A percentile compares a stretch with the other conserved stretches of the same genome.
Conservation (phyloP, 371 early-diverging fungal genomes). For the Mortierella sp. region DNA sequence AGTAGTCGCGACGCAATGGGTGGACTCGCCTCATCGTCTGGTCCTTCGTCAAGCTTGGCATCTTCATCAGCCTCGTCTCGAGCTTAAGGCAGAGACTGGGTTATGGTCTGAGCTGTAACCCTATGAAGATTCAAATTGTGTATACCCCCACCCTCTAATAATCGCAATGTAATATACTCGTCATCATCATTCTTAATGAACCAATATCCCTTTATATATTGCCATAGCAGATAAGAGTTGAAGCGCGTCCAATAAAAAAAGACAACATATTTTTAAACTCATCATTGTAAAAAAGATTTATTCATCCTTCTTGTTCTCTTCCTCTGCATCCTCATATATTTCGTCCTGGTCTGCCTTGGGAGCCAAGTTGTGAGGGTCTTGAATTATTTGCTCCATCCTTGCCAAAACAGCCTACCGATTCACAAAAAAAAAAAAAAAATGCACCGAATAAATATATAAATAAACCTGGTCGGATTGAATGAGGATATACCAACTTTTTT, state of each 20-base stretch:
- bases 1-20: neutral
- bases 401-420: slow-evolving; percentile 32
- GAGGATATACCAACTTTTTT: neutral
- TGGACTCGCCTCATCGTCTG: neutral
- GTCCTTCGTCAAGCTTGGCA: neutral
- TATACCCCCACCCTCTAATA: neutral
- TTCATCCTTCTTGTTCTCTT: slow-evolving; percentile 17
- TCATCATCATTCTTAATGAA: neutral
- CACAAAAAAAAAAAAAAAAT: neutral
- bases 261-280: too few relatives aligned
- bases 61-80: neutral
- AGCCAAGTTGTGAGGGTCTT: slow-evolving; percentile 31
- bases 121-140: neutral
- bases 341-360: slow-evolving; percentile 25
- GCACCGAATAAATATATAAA: neutral
- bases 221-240: too few relatives aligned
- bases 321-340: slow-evolving; percentile 35
- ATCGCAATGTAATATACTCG: neutral
- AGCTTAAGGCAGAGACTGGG: neutral
- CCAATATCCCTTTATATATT: too few relatives aligned
- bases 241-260: too few relatives aligned
- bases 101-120: too few relatives aligned
- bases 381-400: slow-evolving; percentile 45
- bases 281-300: neutral
- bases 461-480: neutral